Evolutionary conservation across 345 rosid genomes (phyloP), one percentile per base, ranked within the genome.

Genomic region (Eutrema heterophyllum): DNA sequence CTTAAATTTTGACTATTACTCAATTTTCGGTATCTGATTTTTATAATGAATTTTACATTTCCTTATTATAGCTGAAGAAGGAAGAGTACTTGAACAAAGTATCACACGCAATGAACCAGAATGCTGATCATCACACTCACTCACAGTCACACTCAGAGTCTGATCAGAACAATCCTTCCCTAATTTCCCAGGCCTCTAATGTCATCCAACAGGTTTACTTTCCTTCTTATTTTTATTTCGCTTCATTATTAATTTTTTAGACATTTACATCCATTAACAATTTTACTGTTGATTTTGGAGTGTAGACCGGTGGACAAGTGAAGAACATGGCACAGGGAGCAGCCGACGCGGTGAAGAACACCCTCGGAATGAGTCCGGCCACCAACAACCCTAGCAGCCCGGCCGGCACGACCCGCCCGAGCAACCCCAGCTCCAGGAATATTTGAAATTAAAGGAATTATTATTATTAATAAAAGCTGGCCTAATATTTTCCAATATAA

Each of bases 251-350:
- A 9, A n/a, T 50, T 36, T 15, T 26, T 11, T 14, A 30, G 3
- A 60, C 39, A n/a, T 41, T 48, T 27, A 12, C 12, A 6, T 30
- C 13, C 8, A 45, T 1, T 67, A 33, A 67, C 46, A 18, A 21
- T 32, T 21, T 32, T 33, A n/a, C 26, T 24, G 7, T 16, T 36
- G 30, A 16, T 46, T 54, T 44, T 27, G 79, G 73, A 30, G 65
- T 73, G 61, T 57, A 85, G 84, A 83, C 86, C 2, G 88, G 86
- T 35, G 81, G 78, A 61, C 86, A 83, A 69, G 77, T 79, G 66
- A 84, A 79, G 73, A 54, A 72, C 33, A 84, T 81, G 85, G 87
- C 87, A 18, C 82, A 81, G 6, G 87, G 82, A 77, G 83, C 87
- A 69, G 82, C 85, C 18, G 85, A 84, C 1, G 82, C 79, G 13